Evolutionary conservation across 352 stramenopile genomes (phyloP), one percentile per base, ranked within the genome.

Genomic region (Pythium coloratum): DNA sequence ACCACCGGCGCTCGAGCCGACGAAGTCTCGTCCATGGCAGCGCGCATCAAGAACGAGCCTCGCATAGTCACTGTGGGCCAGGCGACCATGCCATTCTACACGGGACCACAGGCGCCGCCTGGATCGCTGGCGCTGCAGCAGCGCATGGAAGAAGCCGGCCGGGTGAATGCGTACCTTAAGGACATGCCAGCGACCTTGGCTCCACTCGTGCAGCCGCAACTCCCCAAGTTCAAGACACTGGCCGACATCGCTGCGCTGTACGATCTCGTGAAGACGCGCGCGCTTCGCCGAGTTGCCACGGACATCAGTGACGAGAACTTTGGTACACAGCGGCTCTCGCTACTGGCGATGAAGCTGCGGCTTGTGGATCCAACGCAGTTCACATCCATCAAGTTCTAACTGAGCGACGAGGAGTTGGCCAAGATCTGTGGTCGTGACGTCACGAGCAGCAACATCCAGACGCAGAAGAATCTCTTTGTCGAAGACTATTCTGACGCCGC

Each of bases 301-400:
- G 63, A 63, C 24, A 58, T 59, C 14, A 58, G 55, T 24, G 63
- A 69, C 55, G 47, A 50, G 32, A 54, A 13, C 33, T 69, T 59
- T 18, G 63, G 63, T 9, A 10, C 56, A 10, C 40, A 69, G 28
- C 63, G 63, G 5, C 36, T 64, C 63, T 64, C 63, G 13, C n/a
- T 51, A 1, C 16, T 30, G 18, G 55, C 36, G 7, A 59, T 64
- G 40, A 59, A 50, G 30, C 42, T 69, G 9, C 62, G 62, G 8
- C 54, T 57, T 14, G 51, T 69, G 2, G 10, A 7, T 20, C 12
- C 3, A 16, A 46, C 44, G 5, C 38, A 69, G 38, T 42, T 53
- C 30, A 28, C 18, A 18, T 12, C 54, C 9, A 24, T 28, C 2
- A n/a, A 18, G 10, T 70, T 65, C 38, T 36, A 49, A 14, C 47